Conservation (phyloP, 495 filamentous ascomycete species). For the Trichoderma reesei region DNA sequence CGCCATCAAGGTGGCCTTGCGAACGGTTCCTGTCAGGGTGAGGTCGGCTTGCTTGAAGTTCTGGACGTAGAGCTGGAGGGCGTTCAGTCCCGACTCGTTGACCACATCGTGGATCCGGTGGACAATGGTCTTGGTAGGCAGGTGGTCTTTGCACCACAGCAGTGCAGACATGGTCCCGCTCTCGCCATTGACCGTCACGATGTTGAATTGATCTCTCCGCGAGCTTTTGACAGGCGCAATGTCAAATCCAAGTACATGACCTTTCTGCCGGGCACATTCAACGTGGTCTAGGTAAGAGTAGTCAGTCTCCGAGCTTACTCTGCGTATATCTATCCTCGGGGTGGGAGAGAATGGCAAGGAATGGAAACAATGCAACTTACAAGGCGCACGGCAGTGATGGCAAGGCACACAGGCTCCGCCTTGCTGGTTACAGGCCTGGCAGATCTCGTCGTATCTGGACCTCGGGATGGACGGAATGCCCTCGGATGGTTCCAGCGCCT, state of each 20-base stretch:
- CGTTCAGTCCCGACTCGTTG: slow-evolving; percentile 53
- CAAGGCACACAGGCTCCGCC: slow-evolving; percentile 76
- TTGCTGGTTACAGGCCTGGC: slow-evolving; percentile 70
- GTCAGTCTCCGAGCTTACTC: slow-evolving; percentile 1
- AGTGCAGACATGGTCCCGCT: slow-evolving; percentile 65
- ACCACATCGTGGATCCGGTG: slow-evolving; percentile 69
- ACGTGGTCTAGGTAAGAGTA: slow-evolving; percentile 63
- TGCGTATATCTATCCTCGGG: neutral
- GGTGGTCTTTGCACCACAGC: slow-evolving; percentile 86
- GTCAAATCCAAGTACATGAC: slow-evolving; percentile 80
- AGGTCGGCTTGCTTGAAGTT: slow-evolving; percentile 94
- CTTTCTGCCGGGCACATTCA: slow-evolving; percentile 76
- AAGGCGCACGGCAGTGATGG: slow-evolving; percentile 62
- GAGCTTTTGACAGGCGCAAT: slow-evolving; percentile 83
- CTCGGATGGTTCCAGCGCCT: slow-evolving; percentile 72
- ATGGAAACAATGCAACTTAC: slow-evolving; percentile 20
- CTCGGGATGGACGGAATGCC: slow-evolving; percentile 71
- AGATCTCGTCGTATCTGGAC: slow-evolving; percentile 55
- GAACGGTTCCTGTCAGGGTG: slow-evolving; percentile 76
- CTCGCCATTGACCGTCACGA: slow-evolving; percentile 67
- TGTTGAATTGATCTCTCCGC: slow-evolving; percentile 60
- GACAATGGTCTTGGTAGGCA: slow-evolving; percentile 52
- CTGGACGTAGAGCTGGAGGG: slow-evolving; percentile 72
- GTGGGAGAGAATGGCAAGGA: neutral
- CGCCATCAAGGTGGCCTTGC: slow-evolving; percentile 58